These are phyloP conservation scores for Maudiozyma barnettii DNA, from an alignment of 805 yeast species.

Conservation along the genomic window DNA sequence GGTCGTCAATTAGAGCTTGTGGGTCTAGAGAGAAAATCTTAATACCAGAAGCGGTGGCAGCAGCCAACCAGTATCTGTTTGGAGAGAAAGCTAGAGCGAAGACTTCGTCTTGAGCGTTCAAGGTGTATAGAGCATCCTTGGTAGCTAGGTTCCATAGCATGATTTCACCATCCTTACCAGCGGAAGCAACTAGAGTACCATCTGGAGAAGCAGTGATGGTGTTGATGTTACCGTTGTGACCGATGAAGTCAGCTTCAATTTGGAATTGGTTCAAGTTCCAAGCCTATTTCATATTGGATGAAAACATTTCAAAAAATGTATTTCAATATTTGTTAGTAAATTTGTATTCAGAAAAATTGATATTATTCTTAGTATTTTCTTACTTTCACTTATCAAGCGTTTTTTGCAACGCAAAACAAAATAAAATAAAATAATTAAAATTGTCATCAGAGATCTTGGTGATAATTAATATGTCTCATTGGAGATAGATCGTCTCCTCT, in stretches of 20 bases:
- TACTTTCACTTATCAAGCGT: too few relatives aligned
- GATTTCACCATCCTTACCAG: conserved; percentile 98
- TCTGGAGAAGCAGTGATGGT: conserved; percentile 98
- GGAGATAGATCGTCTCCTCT: conserved; percentile 60
- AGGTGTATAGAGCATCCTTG: conserved; percentile 81
- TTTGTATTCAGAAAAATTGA: background rate
- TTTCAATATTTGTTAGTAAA: conserved; percentile 36
- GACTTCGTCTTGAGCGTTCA: conserved; percentile 92
- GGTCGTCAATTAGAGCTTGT: conserved; percentile 89
- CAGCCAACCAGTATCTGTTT: conserved; percentile 99
- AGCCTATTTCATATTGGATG: conserved; percentile 42
- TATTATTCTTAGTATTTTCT: too few relatives aligned
- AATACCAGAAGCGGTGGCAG: conserved; percentile 97
- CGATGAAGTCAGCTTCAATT: conserved; percentile 91
- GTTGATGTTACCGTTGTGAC: conserved; percentile 99
- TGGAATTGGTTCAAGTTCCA: conserved; percentile 86
- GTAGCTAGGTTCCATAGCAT: conserved; percentile 95
- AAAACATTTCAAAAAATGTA: background rate
- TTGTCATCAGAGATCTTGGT: conserved; percentile 95
- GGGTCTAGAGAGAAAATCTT: conserved; percentile 97
- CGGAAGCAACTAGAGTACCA: conserved; percentile 98
- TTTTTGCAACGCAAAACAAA: background rate
- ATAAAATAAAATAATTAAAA: background rate
- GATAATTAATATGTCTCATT: conserved; percentile 90
- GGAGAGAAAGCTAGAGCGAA: conserved; percentile 99